Evolutionary conservation across 2,329 filamentous ascomycete species (phyloP).

Genomic region (Stachybotrys elegans): DNA sequence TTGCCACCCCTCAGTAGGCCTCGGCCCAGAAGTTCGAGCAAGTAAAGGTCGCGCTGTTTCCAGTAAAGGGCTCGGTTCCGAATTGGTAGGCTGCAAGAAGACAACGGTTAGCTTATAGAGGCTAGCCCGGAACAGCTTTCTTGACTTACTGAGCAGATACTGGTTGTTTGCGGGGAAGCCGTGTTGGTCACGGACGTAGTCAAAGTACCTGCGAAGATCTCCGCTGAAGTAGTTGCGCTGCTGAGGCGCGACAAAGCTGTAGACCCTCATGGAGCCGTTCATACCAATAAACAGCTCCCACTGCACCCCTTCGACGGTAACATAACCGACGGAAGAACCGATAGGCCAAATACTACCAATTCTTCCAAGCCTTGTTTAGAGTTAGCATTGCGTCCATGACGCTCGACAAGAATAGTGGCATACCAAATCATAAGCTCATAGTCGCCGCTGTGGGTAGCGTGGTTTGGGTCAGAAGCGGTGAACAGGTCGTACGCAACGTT

Average conservation of each 20-base stretch:
- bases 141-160: slow-evolving; percentile 37
- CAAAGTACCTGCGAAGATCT: slow-evolving; percentile 52
- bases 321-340: slow-evolving; percentile 40
- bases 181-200: slow-evolving; percentile 44
- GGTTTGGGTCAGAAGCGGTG: slow-evolving; percentile 37
- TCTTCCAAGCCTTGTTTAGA: slow-evolving; percentile 13
- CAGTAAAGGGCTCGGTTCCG: slow-evolving; percentile 54
- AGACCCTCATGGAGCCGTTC: slow-evolving; percentile 57
- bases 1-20: too few species aligned
- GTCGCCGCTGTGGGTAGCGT: slow-evolving; percentile 29
- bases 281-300: slow-evolving; percentile 55
- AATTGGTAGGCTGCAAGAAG: slow-evolving; percentile 14
- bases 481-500: slow-evolving; percentile 59
- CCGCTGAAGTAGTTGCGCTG: slow-evolving; percentile 45
- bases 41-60: slow-evolving; percentile 26
- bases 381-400: not conserved
- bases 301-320: slow-evolving; percentile 44
- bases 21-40: too few species aligned
- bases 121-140: too few species aligned
- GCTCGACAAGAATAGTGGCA: not conserved
- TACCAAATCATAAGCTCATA: slow-evolving; percentile 60
- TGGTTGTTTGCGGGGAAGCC: slow-evolving; percentile 39
- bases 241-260: slow-evolving; percentile 38
- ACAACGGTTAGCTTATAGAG: too few species aligned
- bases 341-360: slow-evolving; percentile 13